A percentile compares a stretch with the other conserved stretches of the same genome.
Evolutionary conservation across 305 asterid genomes (phyloP).

Genomic region (Fraxinus paxiana): DNA sequence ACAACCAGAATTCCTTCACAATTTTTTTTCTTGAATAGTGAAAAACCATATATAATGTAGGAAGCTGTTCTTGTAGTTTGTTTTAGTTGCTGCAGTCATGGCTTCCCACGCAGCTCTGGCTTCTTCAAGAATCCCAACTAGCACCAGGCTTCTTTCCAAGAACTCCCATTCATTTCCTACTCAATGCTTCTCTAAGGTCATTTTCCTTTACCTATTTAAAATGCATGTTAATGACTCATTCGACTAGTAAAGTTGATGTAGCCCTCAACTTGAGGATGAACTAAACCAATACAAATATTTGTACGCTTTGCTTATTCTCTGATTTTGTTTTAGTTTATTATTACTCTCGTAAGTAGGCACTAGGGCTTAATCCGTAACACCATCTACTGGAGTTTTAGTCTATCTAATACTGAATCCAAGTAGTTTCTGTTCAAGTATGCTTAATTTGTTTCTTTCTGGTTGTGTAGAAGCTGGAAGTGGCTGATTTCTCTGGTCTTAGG

Average conservation of each 20-base stretch:
- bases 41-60: conserved; percentile 13
- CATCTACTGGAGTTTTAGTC: background rate
- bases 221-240: background rate
- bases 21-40: conserved; percentile 15
- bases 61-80: conserved; percentile 21
- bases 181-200: conserved; percentile 74
- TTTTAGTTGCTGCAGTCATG: conserved; percentile 63
- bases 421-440: background rate
- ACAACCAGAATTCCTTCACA: conserved; percentile 41
- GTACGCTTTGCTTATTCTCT: background rate
- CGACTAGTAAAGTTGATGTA: background rate
- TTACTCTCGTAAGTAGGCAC: background rate
- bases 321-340: background rate
- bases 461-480: conserved; percentile 59
- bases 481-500: conserved; percentile 72
- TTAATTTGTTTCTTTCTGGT: conserved; percentile 13
- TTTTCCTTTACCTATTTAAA: background rate
- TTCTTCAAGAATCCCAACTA: conserved; percentile 75
- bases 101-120: conserved; percentile 90
- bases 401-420: background rate
- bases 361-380: background rate
- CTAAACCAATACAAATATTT: background rate
- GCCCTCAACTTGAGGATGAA: background rate
- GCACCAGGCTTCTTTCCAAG: conserved; percentile 54
- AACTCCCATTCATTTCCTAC: conserved; percentile 43